phyloP scores from a whole-genome alignment of 306 rosid species.

The Prunus salicina region DNA sequence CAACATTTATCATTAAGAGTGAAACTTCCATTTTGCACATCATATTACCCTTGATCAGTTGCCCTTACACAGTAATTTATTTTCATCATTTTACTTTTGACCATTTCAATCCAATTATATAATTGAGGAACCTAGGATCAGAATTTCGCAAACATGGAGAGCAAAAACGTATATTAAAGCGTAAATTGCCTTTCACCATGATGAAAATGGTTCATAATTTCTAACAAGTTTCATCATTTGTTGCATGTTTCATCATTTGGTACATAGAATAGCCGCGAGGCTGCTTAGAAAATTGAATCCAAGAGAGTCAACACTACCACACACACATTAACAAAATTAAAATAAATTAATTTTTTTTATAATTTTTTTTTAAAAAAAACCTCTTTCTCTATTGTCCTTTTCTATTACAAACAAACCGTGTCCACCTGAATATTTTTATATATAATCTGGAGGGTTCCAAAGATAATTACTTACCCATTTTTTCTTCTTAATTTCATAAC shows the following conservation, averaged over 20 bases:
- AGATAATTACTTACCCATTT: not conserved
- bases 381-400: not conserved
- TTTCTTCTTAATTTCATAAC: not conserved
- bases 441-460: not conserved
- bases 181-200: not conserved
- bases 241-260: constrained; percentile 32
- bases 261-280: constrained; percentile 20
- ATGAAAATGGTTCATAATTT: constrained; percentile 4
- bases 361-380: no score
- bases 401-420: not conserved
- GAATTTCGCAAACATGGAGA: not conserved
- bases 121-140: not conserved
- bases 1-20: not conserved
- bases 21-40: not conserved
- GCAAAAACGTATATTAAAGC: not conserved
- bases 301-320: not conserved
- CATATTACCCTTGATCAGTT: not conserved
- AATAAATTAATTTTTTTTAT: no score
- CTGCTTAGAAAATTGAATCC: constrained; percentile 19
- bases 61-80: not conserved
- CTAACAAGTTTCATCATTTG: not conserved
- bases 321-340: no score
- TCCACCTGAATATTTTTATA: not conserved
- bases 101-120: not conserved
- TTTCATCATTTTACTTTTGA: not conserved